These are phyloP conservation scores for Lipomyces japonicus DNA, from an alignment of 805 yeast species.

Conservation along the genomic window DNA sequence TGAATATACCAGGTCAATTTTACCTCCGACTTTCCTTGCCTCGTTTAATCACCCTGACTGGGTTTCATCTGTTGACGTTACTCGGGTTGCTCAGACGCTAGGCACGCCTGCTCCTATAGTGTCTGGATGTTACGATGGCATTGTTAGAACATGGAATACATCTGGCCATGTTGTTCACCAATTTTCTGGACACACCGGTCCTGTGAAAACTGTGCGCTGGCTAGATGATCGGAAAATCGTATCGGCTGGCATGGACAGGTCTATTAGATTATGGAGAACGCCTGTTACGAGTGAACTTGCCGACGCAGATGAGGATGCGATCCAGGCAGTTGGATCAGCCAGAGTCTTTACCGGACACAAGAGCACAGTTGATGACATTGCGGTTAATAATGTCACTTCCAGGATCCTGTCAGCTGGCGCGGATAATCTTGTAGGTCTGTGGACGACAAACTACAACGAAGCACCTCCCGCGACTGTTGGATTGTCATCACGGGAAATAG, in stretches of 20 bases:
- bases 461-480: slow-evolving; percentile 56
- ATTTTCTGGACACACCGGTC: slow-evolving; percentile 81
- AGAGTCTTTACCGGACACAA: slow-evolving; percentile 72
- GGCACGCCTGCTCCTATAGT: slow-evolving; percentile 49
- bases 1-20: slow-evolving; percentile 86
- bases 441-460: slow-evolving; percentile 86
- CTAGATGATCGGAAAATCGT: slow-evolving; percentile 68
- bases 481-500: slow-evolving; percentile 35
- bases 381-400: slow-evolving; percentile 50
- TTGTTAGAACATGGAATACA: slow-evolving; percentile 82
- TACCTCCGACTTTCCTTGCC: slow-evolving; percentile 90
- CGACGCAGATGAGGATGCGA: slow-evolving; percentile 45
- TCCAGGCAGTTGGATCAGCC: slow-evolving; percentile 22
- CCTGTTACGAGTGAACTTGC: slow-evolving; percentile 43
- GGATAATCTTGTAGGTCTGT: slow-evolving; percentile 74
- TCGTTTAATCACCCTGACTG: slow-evolving; percentile 92
- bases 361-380: slow-evolving; percentile 77
- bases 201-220: slow-evolving; percentile 80
- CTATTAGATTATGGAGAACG: slow-evolving; percentile 76
- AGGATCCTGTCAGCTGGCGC: slow-evolving; percentile 80
- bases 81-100: slow-evolving; percentile 22
- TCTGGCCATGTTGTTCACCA: slow-evolving; percentile 78
- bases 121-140: slow-evolving; percentile 92
- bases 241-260: slow-evolving; percentile 85
- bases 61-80: slow-evolving; percentile 72